Base-by-base conservation (phyloP, 1,284 basidiomycete genomes). In the Psilocybe mexicana region DNA sequence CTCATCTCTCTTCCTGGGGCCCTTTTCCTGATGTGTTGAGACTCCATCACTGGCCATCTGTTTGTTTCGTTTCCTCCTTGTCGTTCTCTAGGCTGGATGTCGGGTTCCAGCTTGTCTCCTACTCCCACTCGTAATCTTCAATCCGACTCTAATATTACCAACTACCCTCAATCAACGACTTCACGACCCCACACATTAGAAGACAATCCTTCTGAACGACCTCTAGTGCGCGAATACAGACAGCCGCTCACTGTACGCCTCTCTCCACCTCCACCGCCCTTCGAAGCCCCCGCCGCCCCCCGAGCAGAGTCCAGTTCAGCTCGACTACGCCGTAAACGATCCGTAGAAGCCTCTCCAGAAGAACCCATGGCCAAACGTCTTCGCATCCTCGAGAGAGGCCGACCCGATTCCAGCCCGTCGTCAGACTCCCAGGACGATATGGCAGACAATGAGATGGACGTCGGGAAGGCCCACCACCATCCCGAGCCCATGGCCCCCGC, bases 341-440 rank as follows among this genome's bases (percentile, higher is more conserved):
- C 64, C 52, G 63, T 63, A 44, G 70, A 70, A 58, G 55, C 53
- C 46, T 56, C 67, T 40, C 43, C 65, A 54, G 67, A 71, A 53
- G 65, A 66, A 65, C 72, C 67, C 44, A 77, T 76, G 74, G 69
- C 74, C 1, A 77, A 75, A 63, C 76, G 71, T 52, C 60, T 71
- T 12, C 74, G 70, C 47, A 68, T 72, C 24, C 66, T 73, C 28
- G 67, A 69, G 30, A 8, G 61, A 46, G 61, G 57, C 48, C 65
- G 61, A 36, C 56, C 58, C 14, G 59, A 65, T 47, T 76, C 76
- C 30, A 79, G 76, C 58, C 74, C 76, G 28, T 80, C 79, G 55
- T 76, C 77, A 33, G 83, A 84, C 59, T 85, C 84, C 3, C 81
- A 82, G 65, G 80, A 77, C 52, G 79, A 76, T 28, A 73, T 79